Evolutionary conservation across 2,329 filamentous ascomycete species (phyloP), one percentile per base, ranked within the genome.

Genomic region (Dactylella cylindrospora): DNA sequence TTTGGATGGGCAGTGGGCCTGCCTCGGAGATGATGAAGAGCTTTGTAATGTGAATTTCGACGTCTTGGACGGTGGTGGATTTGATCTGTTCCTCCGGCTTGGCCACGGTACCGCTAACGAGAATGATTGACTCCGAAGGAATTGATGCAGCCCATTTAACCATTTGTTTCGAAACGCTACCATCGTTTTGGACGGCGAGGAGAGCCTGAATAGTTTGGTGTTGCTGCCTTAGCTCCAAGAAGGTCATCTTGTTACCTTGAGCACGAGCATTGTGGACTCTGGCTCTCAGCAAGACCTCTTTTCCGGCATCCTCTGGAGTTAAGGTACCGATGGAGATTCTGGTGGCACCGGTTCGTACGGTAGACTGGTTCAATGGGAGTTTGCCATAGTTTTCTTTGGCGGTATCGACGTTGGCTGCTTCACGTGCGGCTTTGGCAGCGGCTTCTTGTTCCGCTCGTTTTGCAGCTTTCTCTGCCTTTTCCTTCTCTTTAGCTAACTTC

Each of bases 161-260:
- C 91, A 97, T 97, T 74, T 88, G 89, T 72, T 84, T 85, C 65
- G 82, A 86, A 29, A 90, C 80, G 43, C 76, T 80, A 28, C 79
- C 83, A 69, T 89, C 82, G 71, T 78, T 74, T 70, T 81, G 81
- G 41, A 82, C 85, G 13, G 80, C 79, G 12, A 89, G 77, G 29
- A 96, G 85, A 45, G 85, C 89, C 76, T 96, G 90, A 31, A 96
- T 84, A 20, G 84, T 85, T 78, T 86, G 84, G 70, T 84, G 80
- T 72, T 87, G 83, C 73, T 89, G 80, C 66, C 88, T 81, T 68
- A 97, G 79, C 76, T 93, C 89, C 69, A 96, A 75, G 76, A 96
- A 96, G 33, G 84, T 86, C 77, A 96, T 85, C 78, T 95, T 95
- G 67, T 90, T 89, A 61, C 86, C 85, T 76, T 97, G 91, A 68